phyloP scores from a whole-genome alignment of 192 early-diverging fungal genomes.

The Paraglomus brasilianum region DNA sequence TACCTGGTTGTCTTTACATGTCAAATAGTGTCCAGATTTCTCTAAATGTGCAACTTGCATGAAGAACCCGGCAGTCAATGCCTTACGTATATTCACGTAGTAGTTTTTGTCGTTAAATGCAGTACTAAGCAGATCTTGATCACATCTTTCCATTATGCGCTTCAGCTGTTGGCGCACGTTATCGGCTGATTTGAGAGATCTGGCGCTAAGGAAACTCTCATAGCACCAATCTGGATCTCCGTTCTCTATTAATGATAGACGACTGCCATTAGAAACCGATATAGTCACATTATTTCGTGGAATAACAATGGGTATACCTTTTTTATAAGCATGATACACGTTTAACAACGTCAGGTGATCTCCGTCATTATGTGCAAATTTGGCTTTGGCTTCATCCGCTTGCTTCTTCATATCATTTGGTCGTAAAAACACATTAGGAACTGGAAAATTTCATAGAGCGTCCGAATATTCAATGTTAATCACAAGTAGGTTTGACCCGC shows the following conservation, averaged over 20 bases:
- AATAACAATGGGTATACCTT: slow-evolving; percentile 46
- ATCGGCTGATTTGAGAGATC: slow-evolving; percentile 88
- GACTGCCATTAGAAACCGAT: background rate
- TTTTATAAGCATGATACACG: slow-evolving; percentile 90
- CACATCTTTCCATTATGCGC: slow-evolving; percentile 74
- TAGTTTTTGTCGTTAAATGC: slow-evolving; percentile 71
- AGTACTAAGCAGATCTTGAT: slow-evolving; percentile 68
- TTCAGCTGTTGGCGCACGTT: slow-evolving; percentile 88
- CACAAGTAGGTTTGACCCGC: too few species aligned
- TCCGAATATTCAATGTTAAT: too few species aligned
- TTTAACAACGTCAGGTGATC: slow-evolving; percentile 97
- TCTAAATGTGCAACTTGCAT: slow-evolving; percentile 98
- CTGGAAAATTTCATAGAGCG: slow-evolving; percentile 29
- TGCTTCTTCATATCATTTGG: slow-evolving; percentile 84
- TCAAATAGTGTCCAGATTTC: slow-evolving; percentile 83
- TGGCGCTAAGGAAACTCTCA: slow-evolving; percentile 88
- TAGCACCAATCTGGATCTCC: slow-evolving; percentile 88
- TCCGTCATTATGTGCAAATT: slow-evolving; percentile 93
- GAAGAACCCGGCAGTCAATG: slow-evolving; percentile 91
- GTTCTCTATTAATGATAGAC: slow-evolving; percentile 32
- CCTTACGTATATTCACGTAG: slow-evolving; percentile 86
- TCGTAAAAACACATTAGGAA: slow-evolving; percentile 90
- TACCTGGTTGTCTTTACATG: slow-evolving; percentile 96
- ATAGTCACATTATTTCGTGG: background rate
- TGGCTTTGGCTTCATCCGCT: slow-evolving; percentile 87